Evolutionary conservation across 2,329 filamentous ascomycete genomes (phyloP).

Genomic region (Myriosclerotinia duriaeana): DNA sequence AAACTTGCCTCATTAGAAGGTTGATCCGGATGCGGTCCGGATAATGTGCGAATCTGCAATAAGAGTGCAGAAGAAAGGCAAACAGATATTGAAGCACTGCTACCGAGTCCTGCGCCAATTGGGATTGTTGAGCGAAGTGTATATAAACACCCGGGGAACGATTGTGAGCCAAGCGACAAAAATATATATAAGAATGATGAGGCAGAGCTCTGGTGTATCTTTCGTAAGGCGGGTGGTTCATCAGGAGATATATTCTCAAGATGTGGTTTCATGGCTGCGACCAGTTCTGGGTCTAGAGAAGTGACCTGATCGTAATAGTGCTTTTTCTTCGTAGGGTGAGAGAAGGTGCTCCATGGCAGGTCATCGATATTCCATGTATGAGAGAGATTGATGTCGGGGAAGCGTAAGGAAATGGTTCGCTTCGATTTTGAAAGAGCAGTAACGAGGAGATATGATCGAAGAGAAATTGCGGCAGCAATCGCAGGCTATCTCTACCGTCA

Average conservation of each 20-base stretch:
- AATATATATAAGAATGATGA: conserved; percentile 90
- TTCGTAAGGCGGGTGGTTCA: conserved; percentile 69
- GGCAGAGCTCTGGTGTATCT: conserved; percentile 80
- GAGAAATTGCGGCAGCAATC: conserved; percentile 90
- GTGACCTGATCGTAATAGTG: conserved; percentile 90
- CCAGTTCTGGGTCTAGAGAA: conserved; percentile 76
- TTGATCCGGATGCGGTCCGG: conserved; percentile 89
- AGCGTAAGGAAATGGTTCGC: conserved; percentile 81
- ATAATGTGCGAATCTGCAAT: conserved; percentile 81
- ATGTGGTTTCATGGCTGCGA: conserved; percentile 78
- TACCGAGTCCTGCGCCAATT: conserved; percentile 86
- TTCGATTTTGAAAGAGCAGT: conserved; percentile 91
- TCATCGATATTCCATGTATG: conserved; percentile 95
- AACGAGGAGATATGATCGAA: conserved; percentile 94
- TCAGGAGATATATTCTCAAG: conserved; percentile 67
- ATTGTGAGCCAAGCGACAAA: conserved; percentile 76
- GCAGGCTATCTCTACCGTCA: conserved; percentile 59
- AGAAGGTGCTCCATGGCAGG: conserved; percentile 83
- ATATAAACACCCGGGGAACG: conserved; percentile 80
- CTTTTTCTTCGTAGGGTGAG: conserved; percentile 82
- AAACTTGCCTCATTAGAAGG: conserved; percentile 81
- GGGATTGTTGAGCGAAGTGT: conserved; percentile 92
- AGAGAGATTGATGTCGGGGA: conserved; percentile 84
- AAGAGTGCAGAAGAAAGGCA: conserved; percentile 83
- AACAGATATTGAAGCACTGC: conserved; percentile 90